phyloP scores from a whole-genome alignment of 148 eudicot genomes.

The Rhododendron mucronatum region DNA sequence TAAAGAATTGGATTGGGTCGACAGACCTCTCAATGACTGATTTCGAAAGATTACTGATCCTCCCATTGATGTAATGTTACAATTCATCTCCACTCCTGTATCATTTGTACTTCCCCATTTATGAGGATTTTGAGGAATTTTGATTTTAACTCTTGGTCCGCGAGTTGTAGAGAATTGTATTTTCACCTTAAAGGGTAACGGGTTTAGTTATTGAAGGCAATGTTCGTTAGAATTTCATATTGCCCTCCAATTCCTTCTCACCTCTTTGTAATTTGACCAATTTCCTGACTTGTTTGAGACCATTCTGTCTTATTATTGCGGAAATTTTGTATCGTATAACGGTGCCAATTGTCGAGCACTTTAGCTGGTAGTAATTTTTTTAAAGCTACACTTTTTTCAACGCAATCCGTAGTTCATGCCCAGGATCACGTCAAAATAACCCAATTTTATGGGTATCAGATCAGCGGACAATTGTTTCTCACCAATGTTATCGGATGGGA shows the following conservation, averaged over 20 bases:
- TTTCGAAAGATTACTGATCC: not conserved
- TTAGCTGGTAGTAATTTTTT: not conserved
- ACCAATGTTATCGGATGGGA: no score
- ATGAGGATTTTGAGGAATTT: not conserved
- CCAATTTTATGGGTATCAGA: no score
- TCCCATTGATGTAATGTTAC: not conserved
- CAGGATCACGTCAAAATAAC: no score
- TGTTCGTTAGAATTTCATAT: not conserved
- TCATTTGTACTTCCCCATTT: not conserved
- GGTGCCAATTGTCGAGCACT: not conserved
- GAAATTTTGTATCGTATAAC: not conserved
- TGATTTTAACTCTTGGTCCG: not conserved
- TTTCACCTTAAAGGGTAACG: not conserved
- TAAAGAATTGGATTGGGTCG: not conserved
- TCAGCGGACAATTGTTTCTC: no score
- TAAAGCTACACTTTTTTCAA: no score
- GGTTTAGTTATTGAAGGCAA: not conserved
- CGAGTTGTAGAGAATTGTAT: not conserved
- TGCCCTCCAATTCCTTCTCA: not conserved
- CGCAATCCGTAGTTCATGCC: no score
- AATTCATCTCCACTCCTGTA: not conserved
- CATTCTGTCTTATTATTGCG: not conserved
- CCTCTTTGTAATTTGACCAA: not conserved
- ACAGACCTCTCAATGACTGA: not conserved
- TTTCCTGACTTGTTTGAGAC: not conserved